Conservation (phyloP, 2,329 filamentous ascomycete species). For the Leptoxyphium fumago region DNA sequence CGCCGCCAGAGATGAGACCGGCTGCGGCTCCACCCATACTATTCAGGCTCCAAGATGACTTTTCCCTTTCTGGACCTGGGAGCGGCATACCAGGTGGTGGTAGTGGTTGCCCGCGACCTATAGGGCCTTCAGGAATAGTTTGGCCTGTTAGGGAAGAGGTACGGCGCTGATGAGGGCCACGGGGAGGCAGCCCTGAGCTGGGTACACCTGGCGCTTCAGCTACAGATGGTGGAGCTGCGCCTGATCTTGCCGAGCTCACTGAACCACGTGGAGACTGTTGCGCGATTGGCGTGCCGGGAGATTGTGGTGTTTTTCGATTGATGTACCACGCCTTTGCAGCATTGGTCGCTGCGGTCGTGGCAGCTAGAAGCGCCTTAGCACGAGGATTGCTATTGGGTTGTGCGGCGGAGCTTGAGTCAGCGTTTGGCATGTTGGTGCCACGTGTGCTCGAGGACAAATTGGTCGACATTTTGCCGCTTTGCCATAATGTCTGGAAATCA, state of each 20-base stretch:
- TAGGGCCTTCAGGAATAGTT: slow-evolving; percentile 37
- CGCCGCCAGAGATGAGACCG: slow-evolving; percentile 3
- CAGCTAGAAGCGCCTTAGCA: slow-evolving; percentile 14
- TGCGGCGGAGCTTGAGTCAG: not conserved
- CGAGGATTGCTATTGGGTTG: not conserved
- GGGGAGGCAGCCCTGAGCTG: not conserved
- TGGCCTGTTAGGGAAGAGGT: not conserved
- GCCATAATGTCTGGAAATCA: not conserved
- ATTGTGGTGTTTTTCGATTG: not conserved
- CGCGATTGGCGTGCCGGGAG: not conserved
- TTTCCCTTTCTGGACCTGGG: slow-evolving; percentile 30
- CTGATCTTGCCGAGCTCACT: not conserved
- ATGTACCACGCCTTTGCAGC: slow-evolving; percentile 8
- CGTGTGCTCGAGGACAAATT: not conserved
- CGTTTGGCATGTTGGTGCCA: not conserved
- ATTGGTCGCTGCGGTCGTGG: slow-evolving; percentile 18
- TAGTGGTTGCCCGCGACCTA: slow-evolving; percentile 68
- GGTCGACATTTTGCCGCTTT: not conserved
- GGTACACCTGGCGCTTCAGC: not conserved
- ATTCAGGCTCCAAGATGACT: not conserved
- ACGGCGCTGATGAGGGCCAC: not conserved
- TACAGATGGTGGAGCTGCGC: not conserved
- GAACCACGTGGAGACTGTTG: not conserved
- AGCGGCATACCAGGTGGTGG: slow-evolving; percentile 70
- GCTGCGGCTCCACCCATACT: slow-evolving; percentile 2